A percentile compares a stretch with the other conserved stretches of the same genome.
Conservation (phyloP, 257 asterid species). For the Haberlea rhodopensis region DNA sequence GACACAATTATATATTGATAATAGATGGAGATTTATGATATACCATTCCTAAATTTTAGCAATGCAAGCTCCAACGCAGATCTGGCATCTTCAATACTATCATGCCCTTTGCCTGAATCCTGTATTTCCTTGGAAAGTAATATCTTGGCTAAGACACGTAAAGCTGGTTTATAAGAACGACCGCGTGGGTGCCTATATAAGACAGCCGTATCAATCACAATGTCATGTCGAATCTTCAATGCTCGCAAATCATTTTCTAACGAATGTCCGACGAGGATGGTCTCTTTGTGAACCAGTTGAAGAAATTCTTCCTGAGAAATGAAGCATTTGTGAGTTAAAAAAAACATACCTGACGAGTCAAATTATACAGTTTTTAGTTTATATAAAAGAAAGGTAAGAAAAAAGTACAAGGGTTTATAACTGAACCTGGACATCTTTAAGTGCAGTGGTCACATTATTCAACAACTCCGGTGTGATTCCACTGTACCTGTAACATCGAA, state of each 20-base stretch:
- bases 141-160: slow-evolving; percentile 73
- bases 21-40: slow-evolving; percentile 23
- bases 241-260: slow-evolving; percentile 90
- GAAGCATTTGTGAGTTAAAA: slow-evolving; percentile 24
- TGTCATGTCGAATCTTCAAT: slow-evolving; percentile 68
- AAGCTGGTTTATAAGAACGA: slow-evolving; percentile 76
- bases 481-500: slow-evolving; percentile 69
- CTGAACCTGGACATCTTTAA: slow-evolving; percentile 81
- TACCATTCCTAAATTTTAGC: slow-evolving; percentile 65
- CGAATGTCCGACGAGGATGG: slow-evolving; percentile 91
- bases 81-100: slow-evolving; percentile 92
- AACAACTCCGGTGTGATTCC: slow-evolving; percentile 84
- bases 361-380: not conserved
- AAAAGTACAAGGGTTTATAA: slow-evolving; percentile 20
- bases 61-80: slow-evolving; percentile 86
- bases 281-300: slow-evolving; percentile 72
- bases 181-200: slow-evolving; percentile 86
- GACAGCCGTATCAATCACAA: slow-evolving; percentile 90
- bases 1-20: no score
- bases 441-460: slow-evolving; percentile 75
- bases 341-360: slow-evolving; percentile 3
- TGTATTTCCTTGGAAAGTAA: slow-evolving; percentile 83
- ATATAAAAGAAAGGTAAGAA: not conserved
- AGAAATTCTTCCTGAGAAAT: slow-evolving; percentile 73
- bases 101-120: slow-evolving; percentile 87